Conservation (phyloP, 2,329 filamentous ascomycete genomes). For the Penicillium sp. region DNA sequence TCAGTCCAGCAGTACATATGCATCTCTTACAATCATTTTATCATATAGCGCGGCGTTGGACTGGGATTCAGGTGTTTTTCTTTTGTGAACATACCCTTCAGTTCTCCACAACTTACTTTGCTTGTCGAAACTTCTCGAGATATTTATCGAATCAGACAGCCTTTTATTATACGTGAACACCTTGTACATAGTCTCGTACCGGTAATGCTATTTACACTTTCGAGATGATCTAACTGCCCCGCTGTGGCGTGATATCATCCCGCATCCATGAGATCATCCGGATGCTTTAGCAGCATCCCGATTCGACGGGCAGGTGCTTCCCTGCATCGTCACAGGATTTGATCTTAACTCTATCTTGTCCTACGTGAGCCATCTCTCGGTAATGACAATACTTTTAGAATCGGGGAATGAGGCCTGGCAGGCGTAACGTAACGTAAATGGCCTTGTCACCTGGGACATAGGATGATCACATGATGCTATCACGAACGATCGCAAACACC, state of each 20-base stretch:
- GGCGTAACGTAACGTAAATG: no score
- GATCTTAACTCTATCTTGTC: slow-evolving; percentile 11
- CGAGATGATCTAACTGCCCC: slow-evolving; percentile 1
- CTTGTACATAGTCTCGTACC: not conserved
- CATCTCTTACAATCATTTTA: not conserved
- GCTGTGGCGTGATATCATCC: slow-evolving; percentile 17
- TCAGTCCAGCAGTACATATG: slow-evolving; percentile 12
- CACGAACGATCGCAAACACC: no score
- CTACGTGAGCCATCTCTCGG: not conserved
- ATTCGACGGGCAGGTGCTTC: not conserved
- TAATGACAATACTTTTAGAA: not conserved
- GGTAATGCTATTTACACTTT: slow-evolving; percentile 3
- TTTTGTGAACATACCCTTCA: slow-evolving; percentile 14
- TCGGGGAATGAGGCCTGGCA: not conserved
- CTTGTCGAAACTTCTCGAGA: slow-evolving; percentile 4
- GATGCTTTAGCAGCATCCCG: slow-evolving; percentile 1
- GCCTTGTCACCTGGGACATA: no score
- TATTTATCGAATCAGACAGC: slow-evolving; percentile 7
- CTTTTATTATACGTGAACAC: not conserved
- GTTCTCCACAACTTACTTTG: slow-evolving; percentile 8
- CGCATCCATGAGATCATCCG: slow-evolving; percentile 18
- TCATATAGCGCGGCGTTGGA: slow-evolving; percentile 20
- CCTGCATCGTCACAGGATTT: not conserved
- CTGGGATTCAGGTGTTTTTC: slow-evolving; percentile 14
- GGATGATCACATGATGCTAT: no score